These are phyloP conservation scores for Fusarium keratoplasticum DNA, from an alignment of 2,329 filamentous ascomycete genomes.

Conservation along the genomic window DNA sequence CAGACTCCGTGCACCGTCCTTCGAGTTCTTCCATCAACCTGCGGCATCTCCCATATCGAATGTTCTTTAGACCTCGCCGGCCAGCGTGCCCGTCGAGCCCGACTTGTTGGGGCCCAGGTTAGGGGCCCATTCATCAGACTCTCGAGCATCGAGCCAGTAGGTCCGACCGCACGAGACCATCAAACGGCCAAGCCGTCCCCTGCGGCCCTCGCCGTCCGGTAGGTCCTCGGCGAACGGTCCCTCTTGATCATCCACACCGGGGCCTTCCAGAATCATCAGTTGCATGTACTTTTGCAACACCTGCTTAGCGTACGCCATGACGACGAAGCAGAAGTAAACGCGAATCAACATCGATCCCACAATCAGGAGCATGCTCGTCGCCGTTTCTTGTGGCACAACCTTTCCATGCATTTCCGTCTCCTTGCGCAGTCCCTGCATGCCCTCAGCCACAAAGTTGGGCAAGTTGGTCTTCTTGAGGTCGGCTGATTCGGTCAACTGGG, in stretches of 20 bases:
- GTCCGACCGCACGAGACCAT: slow-evolving; percentile 80
- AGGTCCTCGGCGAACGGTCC: slow-evolving; percentile 77
- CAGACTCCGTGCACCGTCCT: slow-evolving; percentile 5
- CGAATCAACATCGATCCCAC: slow-evolving; percentile 78
- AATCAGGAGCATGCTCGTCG: slow-evolving; percentile 82
- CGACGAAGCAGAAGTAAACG: slow-evolving; percentile 85
- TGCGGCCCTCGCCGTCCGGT: slow-evolving; percentile 83
- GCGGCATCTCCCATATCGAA: slow-evolving; percentile 17
- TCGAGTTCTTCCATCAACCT: slow-evolving; percentile 1
- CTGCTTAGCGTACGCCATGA: slow-evolving; percentile 84
- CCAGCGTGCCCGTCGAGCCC: slow-evolving; percentile 53
- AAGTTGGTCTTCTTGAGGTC: slow-evolving; percentile 39
- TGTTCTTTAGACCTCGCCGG: slow-evolving; percentile 46
- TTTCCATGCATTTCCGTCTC: slow-evolving; percentile 50
- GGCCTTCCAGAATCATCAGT: slow-evolving; percentile 60
- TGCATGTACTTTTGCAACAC: slow-evolving; percentile 75
- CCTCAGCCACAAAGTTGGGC: slow-evolving; percentile 47
- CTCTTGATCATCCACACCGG: slow-evolving; percentile 60
- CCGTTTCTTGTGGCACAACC: slow-evolving; percentile 67
- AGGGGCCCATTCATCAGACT: slow-evolving; percentile 76
- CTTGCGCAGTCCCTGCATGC: slow-evolving; percentile 49
- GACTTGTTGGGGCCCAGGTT: slow-evolving; percentile 70
- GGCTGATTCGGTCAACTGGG: slow-evolving; percentile 60
- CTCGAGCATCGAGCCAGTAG: slow-evolving; percentile 84
- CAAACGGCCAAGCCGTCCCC: slow-evolving; percentile 79